These are phyloP conservation scores for Mucor sp. DNA, from an alignment of 371 early-diverging fungal genomes.

Conservation along the genomic window DNA sequence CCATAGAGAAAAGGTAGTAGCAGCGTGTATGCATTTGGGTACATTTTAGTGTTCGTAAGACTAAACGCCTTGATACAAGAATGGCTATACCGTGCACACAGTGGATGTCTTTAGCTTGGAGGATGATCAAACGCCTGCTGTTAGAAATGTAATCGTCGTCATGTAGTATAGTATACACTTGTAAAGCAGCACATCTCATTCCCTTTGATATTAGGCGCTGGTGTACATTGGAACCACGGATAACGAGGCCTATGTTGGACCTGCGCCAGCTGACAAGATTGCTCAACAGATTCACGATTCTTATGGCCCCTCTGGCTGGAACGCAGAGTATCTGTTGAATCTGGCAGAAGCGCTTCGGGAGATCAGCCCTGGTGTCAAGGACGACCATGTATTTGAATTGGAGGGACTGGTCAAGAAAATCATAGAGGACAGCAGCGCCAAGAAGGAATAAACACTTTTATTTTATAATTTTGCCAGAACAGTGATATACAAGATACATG, in stretches of 20 bases:
- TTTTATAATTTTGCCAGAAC: background rate
- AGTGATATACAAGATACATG: slow-evolving; percentile 12
- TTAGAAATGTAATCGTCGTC: slow-evolving; percentile 51
- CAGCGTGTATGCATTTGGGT: background rate
- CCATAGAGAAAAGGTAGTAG: slow-evolving; percentile 80
- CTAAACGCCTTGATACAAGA: slow-evolving; percentile 23
- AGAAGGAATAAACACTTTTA: background rate
- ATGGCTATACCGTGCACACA: slow-evolving; percentile 76
- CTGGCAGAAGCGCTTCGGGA: slow-evolving; percentile 66
- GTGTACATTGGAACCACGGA: slow-evolving; percentile 83
- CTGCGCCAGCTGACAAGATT: slow-evolving; percentile 66
- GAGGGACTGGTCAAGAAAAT: slow-evolving; percentile 54
- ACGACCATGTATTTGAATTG: slow-evolving; percentile 66
- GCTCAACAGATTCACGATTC: slow-evolving; percentile 73
- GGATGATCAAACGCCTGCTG: slow-evolving; percentile 43
- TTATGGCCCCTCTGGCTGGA: slow-evolving; percentile 78
- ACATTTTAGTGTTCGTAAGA: slow-evolving; percentile 8
- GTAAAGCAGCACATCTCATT: too few species aligned
- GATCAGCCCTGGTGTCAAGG: slow-evolving; percentile 59
- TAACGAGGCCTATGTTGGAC: slow-evolving; percentile 86
- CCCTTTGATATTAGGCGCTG: slow-evolving; percentile 57
- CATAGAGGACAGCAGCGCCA: slow-evolving; percentile 16
- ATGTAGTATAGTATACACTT: background rate
- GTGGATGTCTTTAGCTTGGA: slow-evolving; percentile 66
- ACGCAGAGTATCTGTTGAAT: slow-evolving; percentile 77